A percentile compares a stretch with the other conserved stretches of the same genome.
These are phyloP conservation scores for Paramecium sexaurelia DNA, from an alignment of 73 alveolate species.

Conservation along the genomic window DNA sequence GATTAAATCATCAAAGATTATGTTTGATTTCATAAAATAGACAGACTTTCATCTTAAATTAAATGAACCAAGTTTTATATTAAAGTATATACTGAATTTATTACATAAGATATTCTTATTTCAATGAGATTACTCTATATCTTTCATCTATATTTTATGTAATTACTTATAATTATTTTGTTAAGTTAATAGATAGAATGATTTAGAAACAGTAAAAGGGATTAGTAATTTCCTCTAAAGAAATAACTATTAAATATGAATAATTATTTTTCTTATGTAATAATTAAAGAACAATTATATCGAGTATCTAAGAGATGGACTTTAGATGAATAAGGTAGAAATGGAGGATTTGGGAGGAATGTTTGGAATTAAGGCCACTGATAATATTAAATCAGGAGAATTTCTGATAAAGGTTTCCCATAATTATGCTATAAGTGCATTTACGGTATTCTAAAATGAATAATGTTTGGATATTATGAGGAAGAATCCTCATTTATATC, in stretches of 20 bases:
- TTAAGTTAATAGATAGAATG: neutral
- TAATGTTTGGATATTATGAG: conserved; percentile 19
- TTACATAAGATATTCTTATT: too few species aligned
- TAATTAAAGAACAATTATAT: conserved; percentile 18
- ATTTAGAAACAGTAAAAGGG: neutral
- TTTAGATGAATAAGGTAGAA: neutral
- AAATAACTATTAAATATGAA: conserved; percentile 24
- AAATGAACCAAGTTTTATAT: neutral
- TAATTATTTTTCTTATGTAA: neutral
- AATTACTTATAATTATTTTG: too few species aligned
- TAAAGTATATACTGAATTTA: too few species aligned
- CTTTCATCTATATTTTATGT: too few species aligned
- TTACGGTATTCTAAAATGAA: neutral
- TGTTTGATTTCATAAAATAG: conserved; percentile 19
- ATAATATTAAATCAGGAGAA: conserved; percentile 22
- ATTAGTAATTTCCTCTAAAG: conserved; percentile 2
- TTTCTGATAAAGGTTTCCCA: neutral
- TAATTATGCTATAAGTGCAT: conserved; percentile 48
- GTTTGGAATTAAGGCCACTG: neutral
- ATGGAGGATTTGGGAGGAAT: neutral
- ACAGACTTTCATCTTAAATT: conserved; percentile 36
- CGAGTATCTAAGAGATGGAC: neutral
- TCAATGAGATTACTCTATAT: too few species aligned
- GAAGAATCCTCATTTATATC: conserved; percentile 25
- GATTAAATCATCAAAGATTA: neutral